These are phyloP conservation scores for Epicoccum nigrum DNA, from an alignment of 2,329 filamentous ascomycete genomes.

Conservation along the genomic window DNA sequence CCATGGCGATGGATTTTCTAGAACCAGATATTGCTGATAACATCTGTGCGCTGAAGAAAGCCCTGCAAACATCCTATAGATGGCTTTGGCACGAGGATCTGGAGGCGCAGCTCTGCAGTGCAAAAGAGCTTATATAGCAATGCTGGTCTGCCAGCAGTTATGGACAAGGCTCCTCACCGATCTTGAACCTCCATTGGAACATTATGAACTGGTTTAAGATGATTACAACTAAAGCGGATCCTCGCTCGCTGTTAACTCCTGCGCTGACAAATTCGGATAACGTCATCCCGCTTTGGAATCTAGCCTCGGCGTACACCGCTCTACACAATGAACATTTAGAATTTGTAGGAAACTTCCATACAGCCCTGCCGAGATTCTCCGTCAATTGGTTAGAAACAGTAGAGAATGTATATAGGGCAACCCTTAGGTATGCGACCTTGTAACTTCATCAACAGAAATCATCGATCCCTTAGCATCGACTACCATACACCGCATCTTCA, in stretches of 20 bases:
- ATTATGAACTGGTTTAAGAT: neutral
- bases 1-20: slow-evolving; percentile 22
- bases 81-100: slow-evolving; percentile 42
- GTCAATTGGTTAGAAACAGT: slow-evolving; percentile 18
- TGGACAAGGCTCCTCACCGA: neutral
- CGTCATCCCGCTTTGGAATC: slow-evolving; percentile 5
- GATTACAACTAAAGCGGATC: too few relatives aligned
- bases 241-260: too few relatives aligned
- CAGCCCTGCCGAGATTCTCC: slow-evolving; percentile 21
- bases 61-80: slow-evolving; percentile 23
- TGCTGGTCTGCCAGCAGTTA: neutral
- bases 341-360: slow-evolving; percentile 19
- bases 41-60: slow-evolving; percentile 18
- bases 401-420: slow-evolving; percentile 15
- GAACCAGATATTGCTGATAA: slow-evolving; percentile 26
- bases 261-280: slow-evolving; percentile 15
- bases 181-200: neutral
- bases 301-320: slow-evolving; percentile 11
- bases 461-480: neutral
- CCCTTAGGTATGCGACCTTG: neutral
- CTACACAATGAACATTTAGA: slow-evolving; percentile 5
- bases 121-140: slow-evolving; percentile 22
- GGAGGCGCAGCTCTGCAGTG: slow-evolving; percentile 27
- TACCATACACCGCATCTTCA: neutral
- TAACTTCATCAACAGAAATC: neutral